Evolutionary conservation across 2,329 filamentous ascomycete genomes (phyloP).

Genomic region (Colletotrichum tropicale): DNA sequence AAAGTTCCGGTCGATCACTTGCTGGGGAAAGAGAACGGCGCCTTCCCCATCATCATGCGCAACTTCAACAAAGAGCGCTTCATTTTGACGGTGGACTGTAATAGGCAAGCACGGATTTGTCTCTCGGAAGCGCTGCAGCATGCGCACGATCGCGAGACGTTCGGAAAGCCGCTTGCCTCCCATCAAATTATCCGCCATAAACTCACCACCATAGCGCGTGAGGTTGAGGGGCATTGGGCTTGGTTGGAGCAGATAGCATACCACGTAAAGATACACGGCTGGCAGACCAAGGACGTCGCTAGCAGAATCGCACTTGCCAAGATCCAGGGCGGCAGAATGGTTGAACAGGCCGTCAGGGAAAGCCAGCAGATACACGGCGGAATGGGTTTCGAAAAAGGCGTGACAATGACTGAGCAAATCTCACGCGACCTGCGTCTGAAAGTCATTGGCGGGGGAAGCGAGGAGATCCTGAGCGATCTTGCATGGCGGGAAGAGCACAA

Average conservation of each 20-base stretch:
- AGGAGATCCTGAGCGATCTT: slow-evolving; percentile 58
- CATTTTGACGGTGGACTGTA: slow-evolving; percentile 59
- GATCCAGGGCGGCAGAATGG: slow-evolving; percentile 51
- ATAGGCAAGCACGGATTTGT: slow-evolving; percentile 62
- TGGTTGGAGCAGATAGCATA: slow-evolving; percentile 67
- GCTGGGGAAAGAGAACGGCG: slow-evolving; percentile 57
- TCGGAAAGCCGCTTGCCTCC: slow-evolving; percentile 61
- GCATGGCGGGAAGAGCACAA: slow-evolving; percentile 51
- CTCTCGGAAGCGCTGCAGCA: slow-evolving; percentile 57
- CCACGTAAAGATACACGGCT: slow-evolving; percentile 43
- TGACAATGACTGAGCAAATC: slow-evolving; percentile 56
- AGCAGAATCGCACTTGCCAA: slow-evolving; percentile 41
- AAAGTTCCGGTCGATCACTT: slow-evolving; percentile 57
- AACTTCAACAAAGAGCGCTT: slow-evolving; percentile 67
- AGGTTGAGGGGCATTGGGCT: slow-evolving; percentile 65
- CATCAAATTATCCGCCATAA: slow-evolving; percentile 66
- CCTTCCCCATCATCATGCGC: slow-evolving; percentile 63
- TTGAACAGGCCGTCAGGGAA: slow-evolving; percentile 56
- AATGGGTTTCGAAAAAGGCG: slow-evolving; percentile 53
- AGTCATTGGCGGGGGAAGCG: slow-evolving; percentile 59
- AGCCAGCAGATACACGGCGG: slow-evolving; percentile 61
- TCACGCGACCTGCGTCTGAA: slow-evolving; percentile 55
- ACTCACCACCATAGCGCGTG: slow-evolving; percentile 61
- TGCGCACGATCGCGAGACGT: slow-evolving; percentile 58
- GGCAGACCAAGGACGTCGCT: slow-evolving; percentile 30